Evolutionary conservation across 2,329 filamentous ascomycete genomes (phyloP).

Genomic region (Cytospora piceicola): DNA sequence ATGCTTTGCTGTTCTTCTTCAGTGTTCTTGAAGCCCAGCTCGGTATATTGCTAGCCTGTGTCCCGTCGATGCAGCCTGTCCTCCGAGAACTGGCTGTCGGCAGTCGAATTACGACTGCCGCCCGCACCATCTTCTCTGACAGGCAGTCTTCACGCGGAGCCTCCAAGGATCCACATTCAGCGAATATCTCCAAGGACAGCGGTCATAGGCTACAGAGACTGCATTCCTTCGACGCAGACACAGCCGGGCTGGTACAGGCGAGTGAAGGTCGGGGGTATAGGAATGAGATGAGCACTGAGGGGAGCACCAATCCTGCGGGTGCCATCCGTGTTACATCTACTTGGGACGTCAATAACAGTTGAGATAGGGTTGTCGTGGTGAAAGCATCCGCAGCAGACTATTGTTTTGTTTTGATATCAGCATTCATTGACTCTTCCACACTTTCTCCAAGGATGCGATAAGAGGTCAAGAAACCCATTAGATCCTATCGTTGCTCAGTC

Average conservation of each 20-base stretch:
- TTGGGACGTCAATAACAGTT: slow-evolving; percentile 6
- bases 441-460: slow-evolving; percentile 2
- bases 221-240: slow-evolving; percentile 7
- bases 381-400: neutral
- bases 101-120: slow-evolving; percentile 2
- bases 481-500: neutral
- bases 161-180: slow-evolving; percentile 3
- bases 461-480: neutral
- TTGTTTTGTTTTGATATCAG: no score
- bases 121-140: slow-evolving; percentile 10
- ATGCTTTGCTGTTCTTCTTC: slow-evolving; percentile 11
- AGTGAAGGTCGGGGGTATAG: slow-evolving; percentile 1
- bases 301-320: slow-evolving; percentile 2
- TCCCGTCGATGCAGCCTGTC: slow-evolving; percentile 6
- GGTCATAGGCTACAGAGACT: slow-evolving; percentile 8
- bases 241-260: slow-evolving; percentile 4
- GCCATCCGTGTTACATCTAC: slow-evolving; percentile 9
- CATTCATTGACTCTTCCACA: no score
- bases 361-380: neutral
- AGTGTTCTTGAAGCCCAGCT: slow-evolving; percentile 11
- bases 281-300: slow-evolving; percentile 5
- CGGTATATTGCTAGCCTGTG: slow-evolving; percentile 10
- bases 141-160: slow-evolving; percentile 8
- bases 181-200: slow-evolving; percentile 9
- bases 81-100: slow-evolving; percentile 8